These are phyloP conservation scores for Themeda triandra DNA, from an alignment of 176 grass and related monocot genomes.

Conservation along the genomic window DNA sequence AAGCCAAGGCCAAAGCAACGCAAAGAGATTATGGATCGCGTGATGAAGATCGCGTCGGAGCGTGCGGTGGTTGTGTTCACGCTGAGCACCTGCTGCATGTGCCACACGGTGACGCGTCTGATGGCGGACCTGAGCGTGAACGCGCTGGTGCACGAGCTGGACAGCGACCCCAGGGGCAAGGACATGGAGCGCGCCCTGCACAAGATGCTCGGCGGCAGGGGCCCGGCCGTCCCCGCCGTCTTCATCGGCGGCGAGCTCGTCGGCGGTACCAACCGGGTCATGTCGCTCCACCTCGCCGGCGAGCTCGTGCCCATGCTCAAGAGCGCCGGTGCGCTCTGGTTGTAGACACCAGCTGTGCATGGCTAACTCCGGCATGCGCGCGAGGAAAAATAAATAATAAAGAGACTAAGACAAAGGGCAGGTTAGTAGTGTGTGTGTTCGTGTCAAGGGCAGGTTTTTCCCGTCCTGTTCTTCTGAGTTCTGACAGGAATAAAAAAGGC, in stretches of 20 bases:
- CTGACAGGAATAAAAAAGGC: too few species aligned
- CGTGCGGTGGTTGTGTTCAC: conserved; percentile 77
- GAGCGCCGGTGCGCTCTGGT: conserved; percentile 55
- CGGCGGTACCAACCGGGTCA: conserved; percentile 52
- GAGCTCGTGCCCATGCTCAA: conserved; percentile 53
- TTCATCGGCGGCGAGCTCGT: conserved; percentile 52
- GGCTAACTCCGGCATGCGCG: too few species aligned
- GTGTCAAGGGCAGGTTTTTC: too few species aligned
- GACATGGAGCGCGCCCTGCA: conserved; percentile 54
- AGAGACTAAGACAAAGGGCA: too few species aligned
- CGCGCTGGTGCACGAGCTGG: conserved; percentile 53
- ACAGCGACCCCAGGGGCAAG: conserved; percentile 46
- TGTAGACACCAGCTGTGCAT: conserved; percentile 27
- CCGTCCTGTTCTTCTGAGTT: too few species aligned
- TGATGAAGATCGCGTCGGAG: too few species aligned
- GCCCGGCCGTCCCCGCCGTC: conserved; percentile 34
- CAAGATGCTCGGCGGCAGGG: conserved; percentile 28
- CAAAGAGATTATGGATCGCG: too few species aligned
- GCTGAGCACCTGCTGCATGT: conserved; percentile 74
- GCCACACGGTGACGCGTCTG: conserved; percentile 67
- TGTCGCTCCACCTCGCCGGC: conserved; percentile 50
- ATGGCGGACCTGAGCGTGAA: conserved; percentile 57
- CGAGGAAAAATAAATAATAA: too few species aligned
- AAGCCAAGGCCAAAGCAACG: neutral
- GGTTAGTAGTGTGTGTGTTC: too few species aligned